Percentiles rank a stretch among this genome's conserved stretches.
Evolutionary conservation across 805 yeast genomes (phyloP).

Genomic region (Blastobotrys terrestris): DNA sequence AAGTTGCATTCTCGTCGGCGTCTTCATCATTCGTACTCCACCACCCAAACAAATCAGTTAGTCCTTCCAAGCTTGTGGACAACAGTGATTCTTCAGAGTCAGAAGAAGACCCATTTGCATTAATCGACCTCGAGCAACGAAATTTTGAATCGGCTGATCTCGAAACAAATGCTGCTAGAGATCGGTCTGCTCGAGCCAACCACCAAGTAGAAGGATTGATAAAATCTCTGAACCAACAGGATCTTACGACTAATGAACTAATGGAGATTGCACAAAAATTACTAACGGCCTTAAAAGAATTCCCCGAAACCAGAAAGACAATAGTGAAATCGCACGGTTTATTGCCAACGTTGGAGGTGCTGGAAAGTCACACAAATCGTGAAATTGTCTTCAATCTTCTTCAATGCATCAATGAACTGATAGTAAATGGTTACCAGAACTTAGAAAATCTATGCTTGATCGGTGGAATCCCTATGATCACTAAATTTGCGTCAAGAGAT

Average conservation of each 20-base stretch:
- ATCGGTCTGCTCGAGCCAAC: slow-evolving; percentile 11
- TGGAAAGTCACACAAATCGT: slow-evolving; percentile 13
- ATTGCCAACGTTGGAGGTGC: slow-evolving; percentile 19
- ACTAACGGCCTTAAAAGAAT: slow-evolving; percentile 7
- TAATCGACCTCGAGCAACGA: slow-evolving; percentile 12
- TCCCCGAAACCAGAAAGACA: slow-evolving; percentile 15
- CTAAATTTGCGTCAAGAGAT: slow-evolving; percentile 15
- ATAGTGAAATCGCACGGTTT: slow-evolving; percentile 19
- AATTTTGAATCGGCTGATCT: slow-evolving; percentile 19
- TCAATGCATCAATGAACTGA: slow-evolving; percentile 8
- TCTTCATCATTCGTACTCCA: not conserved
- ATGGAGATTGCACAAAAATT: not conserved
- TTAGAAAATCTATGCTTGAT: slow-evolving; percentile 20
- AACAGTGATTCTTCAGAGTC: slow-evolving; percentile 7
- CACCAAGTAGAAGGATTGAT: slow-evolving; percentile 3
- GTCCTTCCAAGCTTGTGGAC: not conserved
- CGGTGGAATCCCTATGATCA: slow-evolving; percentile 24
- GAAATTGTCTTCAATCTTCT: slow-evolving; percentile 9
- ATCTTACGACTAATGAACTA: slow-evolving; percentile 3
- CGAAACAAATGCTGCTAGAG: slow-evolving; percentile 12
- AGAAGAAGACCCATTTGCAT: slow-evolving; percentile 1
- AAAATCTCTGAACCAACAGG: slow-evolving; percentile 6
- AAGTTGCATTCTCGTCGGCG: not conserved
- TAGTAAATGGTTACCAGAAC: slow-evolving; percentile 8
- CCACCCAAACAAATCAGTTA: not conserved